Evolutionary conservation across 2,329 filamentous ascomycete species (phyloP).

Genomic region (Paracamarosporium sp.): DNA sequence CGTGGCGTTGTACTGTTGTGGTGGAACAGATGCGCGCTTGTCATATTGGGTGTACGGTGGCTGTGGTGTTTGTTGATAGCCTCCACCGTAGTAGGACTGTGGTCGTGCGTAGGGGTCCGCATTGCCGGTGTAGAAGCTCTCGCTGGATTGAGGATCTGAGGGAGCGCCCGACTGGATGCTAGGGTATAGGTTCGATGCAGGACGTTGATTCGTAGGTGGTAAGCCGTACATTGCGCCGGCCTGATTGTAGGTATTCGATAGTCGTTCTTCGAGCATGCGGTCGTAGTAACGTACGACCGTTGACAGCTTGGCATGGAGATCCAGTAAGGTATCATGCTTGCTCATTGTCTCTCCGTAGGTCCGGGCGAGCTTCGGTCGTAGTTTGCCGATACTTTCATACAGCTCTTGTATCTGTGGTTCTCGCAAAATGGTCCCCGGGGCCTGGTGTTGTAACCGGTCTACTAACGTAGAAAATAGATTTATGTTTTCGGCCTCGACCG

Average conservation of each 20-base stretch:
- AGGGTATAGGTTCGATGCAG: slow-evolving; percentile 72
- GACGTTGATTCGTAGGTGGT: slow-evolving; percentile 44
- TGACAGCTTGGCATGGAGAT: slow-evolving; percentile 92
- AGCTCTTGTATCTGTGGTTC: slow-evolving; percentile 98
- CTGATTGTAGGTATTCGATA: slow-evolving; percentile 91
- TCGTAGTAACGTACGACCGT: slow-evolving; percentile 98
- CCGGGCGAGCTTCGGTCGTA: slow-evolving; percentile 90
- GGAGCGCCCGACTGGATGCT: slow-evolving; percentile 56
- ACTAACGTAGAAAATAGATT: slow-evolving; percentile 94
- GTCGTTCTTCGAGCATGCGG: slow-evolving; percentile 92
- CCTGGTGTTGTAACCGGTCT: slow-evolving; percentile 91
- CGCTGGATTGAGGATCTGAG: slow-evolving; percentile 61
- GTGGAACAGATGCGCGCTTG: slow-evolving; percentile 37
- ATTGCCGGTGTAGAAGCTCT: slow-evolving; percentile 83
- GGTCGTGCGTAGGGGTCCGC: slow-evolving; percentile 59
- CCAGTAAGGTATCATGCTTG: slow-evolving; percentile 95
- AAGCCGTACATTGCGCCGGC: slow-evolving; percentile 58
- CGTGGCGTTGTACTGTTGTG: slow-evolving; percentile 32
- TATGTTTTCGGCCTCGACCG: slow-evolving; percentile 96
- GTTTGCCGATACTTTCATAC: slow-evolving; percentile 93
- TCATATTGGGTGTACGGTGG: slow-evolving; percentile 49
- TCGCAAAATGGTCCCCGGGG: slow-evolving; percentile 91
- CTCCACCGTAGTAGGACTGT: slow-evolving; percentile 60
- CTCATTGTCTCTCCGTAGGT: slow-evolving; percentile 99
- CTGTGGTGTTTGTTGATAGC: slow-evolving; percentile 47